Conservation (phyloP, 139 green algal species). For the Monoraphidium neglectum region DNA sequence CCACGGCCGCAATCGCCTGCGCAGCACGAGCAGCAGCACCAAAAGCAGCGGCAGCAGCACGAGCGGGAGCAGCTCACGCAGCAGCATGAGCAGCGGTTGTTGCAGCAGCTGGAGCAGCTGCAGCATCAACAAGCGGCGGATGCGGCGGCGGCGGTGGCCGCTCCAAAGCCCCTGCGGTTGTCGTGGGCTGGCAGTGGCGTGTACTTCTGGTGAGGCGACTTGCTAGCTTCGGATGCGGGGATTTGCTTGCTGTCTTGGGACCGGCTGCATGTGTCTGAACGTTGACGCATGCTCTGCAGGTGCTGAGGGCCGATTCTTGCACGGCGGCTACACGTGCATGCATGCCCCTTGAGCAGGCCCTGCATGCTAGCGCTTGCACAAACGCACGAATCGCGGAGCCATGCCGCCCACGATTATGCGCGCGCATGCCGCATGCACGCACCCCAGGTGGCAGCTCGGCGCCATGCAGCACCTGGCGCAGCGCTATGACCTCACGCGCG, state of each 20-base stretch:
- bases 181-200: slow-evolving; percentile 32
- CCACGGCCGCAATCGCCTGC: neutral
- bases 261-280: too few relatives aligned
- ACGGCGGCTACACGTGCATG: too few relatives aligned
- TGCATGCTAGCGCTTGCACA: too few relatives aligned
- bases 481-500: slow-evolving; percentile 49
- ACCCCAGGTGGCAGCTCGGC: too few relatives aligned
- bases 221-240: too few relatives aligned
- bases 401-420: too few relatives aligned
- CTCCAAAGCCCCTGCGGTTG: slow-evolving; percentile 14
- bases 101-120: neutral
- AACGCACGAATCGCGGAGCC: too few relatives aligned
- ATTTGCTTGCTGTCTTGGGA: too few relatives aligned
- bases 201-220: slow-evolving; percentile 27
- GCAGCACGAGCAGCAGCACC: slow-evolving; percentile 18
- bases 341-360: too few relatives aligned
- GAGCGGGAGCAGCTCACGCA: slow-evolving; percentile 27
- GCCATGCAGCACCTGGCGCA: slow-evolving; percentile 61
- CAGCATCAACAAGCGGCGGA: slow-evolving; percentile 3
- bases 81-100: slow-evolving; percentile 5
- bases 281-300: too few relatives aligned
- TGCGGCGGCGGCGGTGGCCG: slow-evolving; percentile 8
- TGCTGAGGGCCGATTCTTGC: too few relatives aligned
- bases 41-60: slow-evolving; percentile 14
- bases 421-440: too few relatives aligned